Base-by-base conservation (phyloP, 2,329 filamentous ascomycete genomes). In the Pseudogymnoascus pannorum region DNA sequence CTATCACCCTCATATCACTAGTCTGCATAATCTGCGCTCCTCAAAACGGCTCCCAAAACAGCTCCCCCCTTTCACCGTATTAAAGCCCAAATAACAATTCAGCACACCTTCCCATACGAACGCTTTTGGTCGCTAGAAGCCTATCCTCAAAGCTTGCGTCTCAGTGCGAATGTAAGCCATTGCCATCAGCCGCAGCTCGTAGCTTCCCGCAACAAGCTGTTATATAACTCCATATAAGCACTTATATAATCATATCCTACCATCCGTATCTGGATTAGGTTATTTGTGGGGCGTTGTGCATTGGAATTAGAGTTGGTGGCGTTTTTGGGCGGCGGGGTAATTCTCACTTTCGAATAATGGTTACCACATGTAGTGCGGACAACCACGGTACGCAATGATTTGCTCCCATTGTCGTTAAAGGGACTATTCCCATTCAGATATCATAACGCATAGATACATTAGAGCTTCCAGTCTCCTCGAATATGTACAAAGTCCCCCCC, bases 71-170 rank as follows among this genome's bases (percentile, higher is more conserved):
- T 33, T 20, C 3, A 24, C 26, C 16, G 51, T 31, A 24, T 63
- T 59, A 31, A 51, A 22, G 26, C 29, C 58, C 51, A 36, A 63
- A 20, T 31, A 61, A 18, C 31, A 42, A 59, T 64, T 64, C 9
- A 48, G 35, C 5, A 62, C 2, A 2, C 62, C 60, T 2, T 7
- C n/a, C 57, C 60, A 60, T 22, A 31, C 12, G 58, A 65, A 48
- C 20, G 3, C 12, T 2, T 44, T 24, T 20, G 5, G 5, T 22
- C 20, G 18, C 29, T 1, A 14, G 42, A 24, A 48, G 42, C 12
- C n/a, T 5, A 5, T 42, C 11, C 38, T 42, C 18, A 12, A 12
- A 8, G 42, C 42, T 2, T 6, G 20, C 42, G 2, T 20, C 12
- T 48, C n/a, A 48, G 42, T 48, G 42, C 22, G 24, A 24, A 26